phyloP scores from a whole-genome alignment of 1,284 basidiomycete species.

The Cutaneotrichosporon cyanovorans region DNA sequence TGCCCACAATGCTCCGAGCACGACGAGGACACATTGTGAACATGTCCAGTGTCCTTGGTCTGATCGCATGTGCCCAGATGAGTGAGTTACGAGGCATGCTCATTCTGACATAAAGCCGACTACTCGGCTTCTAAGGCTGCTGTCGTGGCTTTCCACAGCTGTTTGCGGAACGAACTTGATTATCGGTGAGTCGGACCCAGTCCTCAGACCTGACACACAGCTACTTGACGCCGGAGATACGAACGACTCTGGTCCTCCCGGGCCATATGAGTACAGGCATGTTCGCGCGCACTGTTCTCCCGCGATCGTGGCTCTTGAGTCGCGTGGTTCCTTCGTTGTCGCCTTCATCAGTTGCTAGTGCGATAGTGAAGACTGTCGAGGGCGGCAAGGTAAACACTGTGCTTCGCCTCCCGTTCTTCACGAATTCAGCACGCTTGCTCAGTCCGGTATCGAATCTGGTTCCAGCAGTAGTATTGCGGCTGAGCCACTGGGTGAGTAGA shows the following conservation, averaged over 20 bases:
- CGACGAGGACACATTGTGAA: conserved; percentile 81
- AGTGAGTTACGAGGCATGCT: conserved; percentile 50
- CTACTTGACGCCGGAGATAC: conserved; percentile 63
- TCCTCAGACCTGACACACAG: conserved; percentile 44
- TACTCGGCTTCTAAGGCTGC: conserved; percentile 86
- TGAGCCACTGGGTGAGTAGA: conserved; percentile 34
- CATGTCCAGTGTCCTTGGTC: conserved; percentile 70
- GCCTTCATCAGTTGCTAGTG: conserved; percentile 67
- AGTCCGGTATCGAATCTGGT: conserved; percentile 29
- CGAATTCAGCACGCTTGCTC: conserved; percentile 29
- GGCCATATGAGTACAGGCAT: conserved; percentile 67
- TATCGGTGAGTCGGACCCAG: conserved; percentile 49
- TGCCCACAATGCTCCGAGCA: conserved; percentile 75
- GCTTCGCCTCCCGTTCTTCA: conserved; percentile 57
- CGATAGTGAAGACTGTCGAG: conserved; percentile 69
- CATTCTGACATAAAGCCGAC: conserved; percentile 54
- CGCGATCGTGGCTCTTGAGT: conserved; percentile 52
- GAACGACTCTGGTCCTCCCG: conserved; percentile 71
- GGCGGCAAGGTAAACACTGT: conserved; percentile 59
- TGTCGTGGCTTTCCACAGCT: conserved; percentile 64
- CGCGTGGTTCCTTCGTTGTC: conserved; percentile 69
- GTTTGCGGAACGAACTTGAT: conserved; percentile 75
- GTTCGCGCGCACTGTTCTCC: conserved; percentile 57
- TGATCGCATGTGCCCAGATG: conserved; percentile 69
- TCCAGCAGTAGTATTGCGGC: conserved; percentile 32